Evolutionary conservation across 345 rosid genomes (phyloP).

Genomic region (thale cress (Arabidopsis thaliana)): DNA sequence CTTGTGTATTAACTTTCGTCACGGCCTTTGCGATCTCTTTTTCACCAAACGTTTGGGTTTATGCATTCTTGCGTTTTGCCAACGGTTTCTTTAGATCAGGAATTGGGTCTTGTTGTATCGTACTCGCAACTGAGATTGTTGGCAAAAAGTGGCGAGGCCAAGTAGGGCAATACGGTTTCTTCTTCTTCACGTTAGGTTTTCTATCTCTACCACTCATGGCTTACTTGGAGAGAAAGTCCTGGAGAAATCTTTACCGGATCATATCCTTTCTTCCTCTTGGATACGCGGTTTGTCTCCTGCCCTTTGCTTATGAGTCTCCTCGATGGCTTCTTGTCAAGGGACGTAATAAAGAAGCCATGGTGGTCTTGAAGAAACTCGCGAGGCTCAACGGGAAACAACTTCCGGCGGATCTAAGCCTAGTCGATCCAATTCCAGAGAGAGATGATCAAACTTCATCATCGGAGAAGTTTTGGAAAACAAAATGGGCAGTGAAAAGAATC

Average conservation of each 20-base stretch:
- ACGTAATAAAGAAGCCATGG: constrained; percentile 58
- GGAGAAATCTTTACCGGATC: constrained; percentile 63
- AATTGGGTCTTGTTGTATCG: constrained; percentile 70
- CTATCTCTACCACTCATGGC: constrained; percentile 69
- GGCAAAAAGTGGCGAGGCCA: constrained; percentile 80
- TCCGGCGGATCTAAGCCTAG: constrained; percentile 50
- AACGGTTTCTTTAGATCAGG: constrained; percentile 70
- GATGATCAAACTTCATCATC: constrained; percentile 19
- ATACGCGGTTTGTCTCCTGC: constrained; percentile 53
- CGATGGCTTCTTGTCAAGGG: constrained; percentile 76
- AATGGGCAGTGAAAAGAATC: constrained; percentile 70
- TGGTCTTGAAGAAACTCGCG: constrained; percentile 54
- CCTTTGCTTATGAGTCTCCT: constrained; percentile 72
- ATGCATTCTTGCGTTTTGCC: constrained; percentile 64
- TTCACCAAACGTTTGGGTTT: constrained; percentile 73
- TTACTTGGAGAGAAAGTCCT: constrained; percentile 56
- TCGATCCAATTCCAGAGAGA: constrained; percentile 39
- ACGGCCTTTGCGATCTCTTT: constrained; percentile 69
- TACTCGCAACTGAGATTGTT: constrained; percentile 70
- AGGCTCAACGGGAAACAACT: constrained; percentile 58
- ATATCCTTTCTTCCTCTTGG: constrained; percentile 58
- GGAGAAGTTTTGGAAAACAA: constrained; percentile 61
- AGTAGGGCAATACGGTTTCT: constrained; percentile 79
- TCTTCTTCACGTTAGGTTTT: constrained; percentile 73
- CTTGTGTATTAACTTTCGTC: constrained; percentile 57